Conservation (phyloP, 129 eudicot genomes). For the Heracleum sosnowskyi region DNA sequence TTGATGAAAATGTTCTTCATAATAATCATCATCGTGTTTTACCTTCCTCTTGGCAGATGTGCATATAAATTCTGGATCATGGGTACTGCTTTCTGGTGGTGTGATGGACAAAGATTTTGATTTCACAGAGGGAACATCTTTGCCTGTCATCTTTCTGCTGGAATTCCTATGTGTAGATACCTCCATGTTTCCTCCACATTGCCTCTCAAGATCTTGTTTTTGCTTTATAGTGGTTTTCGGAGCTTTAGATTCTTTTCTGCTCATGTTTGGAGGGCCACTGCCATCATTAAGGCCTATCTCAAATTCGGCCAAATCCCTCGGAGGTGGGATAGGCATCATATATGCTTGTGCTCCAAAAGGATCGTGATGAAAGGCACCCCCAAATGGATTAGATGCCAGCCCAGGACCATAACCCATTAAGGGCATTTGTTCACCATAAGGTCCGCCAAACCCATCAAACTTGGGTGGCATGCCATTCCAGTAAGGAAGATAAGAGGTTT, state of each 20-base stretch:
- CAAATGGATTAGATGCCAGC: not conserved
- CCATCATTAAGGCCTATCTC: too few relatives aligned
- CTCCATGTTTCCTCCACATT: constrained; percentile 57
- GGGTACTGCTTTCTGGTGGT: constrained; percentile 32
- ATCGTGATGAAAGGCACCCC: not conserved
- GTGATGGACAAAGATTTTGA: constrained; percentile 36
- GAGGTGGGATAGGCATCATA: not conserved
- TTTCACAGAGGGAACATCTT: constrained; percentile 43
- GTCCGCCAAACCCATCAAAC: not conserved
- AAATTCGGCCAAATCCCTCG: not conserved
- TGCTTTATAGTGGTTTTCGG: constrained; percentile 58
- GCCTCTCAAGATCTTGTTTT: constrained; percentile 75
- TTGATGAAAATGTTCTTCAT: not conserved
- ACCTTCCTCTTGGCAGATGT: constrained; percentile 44
- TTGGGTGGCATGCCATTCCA: not conserved
- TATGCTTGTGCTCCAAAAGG: not conserved
- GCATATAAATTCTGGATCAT: constrained; percentile 46
- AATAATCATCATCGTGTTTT: not conserved
- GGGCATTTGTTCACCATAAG: not conserved
- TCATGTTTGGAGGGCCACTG: constrained; percentile 15
- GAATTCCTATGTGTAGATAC: constrained; percentile 48
- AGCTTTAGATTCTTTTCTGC: constrained; percentile 18
- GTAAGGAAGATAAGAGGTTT: not conserved
- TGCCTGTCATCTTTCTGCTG: constrained; percentile 54
- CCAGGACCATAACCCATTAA: not conserved